Base-by-base conservation (phyloP, 495 filamentous ascomycete genomes). In the Talaromyces borbonicus region DNA sequence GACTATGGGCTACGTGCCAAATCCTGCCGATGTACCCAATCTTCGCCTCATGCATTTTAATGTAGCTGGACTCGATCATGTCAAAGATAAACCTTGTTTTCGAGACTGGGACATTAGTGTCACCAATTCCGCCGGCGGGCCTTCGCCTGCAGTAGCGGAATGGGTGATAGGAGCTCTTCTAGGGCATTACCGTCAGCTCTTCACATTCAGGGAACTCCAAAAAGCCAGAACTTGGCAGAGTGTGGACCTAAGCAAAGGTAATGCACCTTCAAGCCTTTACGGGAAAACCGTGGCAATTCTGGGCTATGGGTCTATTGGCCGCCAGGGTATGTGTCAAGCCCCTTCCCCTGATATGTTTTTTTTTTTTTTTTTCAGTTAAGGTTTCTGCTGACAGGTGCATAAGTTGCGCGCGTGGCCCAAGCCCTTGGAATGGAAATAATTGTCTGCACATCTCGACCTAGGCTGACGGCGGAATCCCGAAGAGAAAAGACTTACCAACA, bases 111-210 rank as follows among this genome's bases (percentile, higher is more conserved):
- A 77, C 8, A 74, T 90, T 41, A 61, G 71, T 0, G 71, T 93
- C 40, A 81, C 80, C 19, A 88, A 83, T 5, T 77, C 81, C 24
- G 81, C 77, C 18, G 87, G 86, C 15, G 75, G 90, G 37, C 83
- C 87, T 53, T 83, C 82, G 12, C 86, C 88, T 1, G 84, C 87
- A 48, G 93, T 93, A 47, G 71, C 85, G 1, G 87, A 95, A 68
- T 93, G 86, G 84, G 60, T 63, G 9, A 52, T 74, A 16, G 63
- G 79, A 63, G 77, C 75, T 31, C 65, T 67, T 52, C 65, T 81
- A 4, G 59, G 72, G 9, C 69, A 79, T 8, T 76, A 72, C 12
- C 71, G 76, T 16, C 68, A 77, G 48, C 78, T 71, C 52, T 55
- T 56, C 40, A 11, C 49, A n/a, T 53, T 69, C 6, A 71, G 79